Evolutionary conservation across 1,139 yeast genomes (phyloP).

Genomic region (Taiozyma sp.): DNA sequence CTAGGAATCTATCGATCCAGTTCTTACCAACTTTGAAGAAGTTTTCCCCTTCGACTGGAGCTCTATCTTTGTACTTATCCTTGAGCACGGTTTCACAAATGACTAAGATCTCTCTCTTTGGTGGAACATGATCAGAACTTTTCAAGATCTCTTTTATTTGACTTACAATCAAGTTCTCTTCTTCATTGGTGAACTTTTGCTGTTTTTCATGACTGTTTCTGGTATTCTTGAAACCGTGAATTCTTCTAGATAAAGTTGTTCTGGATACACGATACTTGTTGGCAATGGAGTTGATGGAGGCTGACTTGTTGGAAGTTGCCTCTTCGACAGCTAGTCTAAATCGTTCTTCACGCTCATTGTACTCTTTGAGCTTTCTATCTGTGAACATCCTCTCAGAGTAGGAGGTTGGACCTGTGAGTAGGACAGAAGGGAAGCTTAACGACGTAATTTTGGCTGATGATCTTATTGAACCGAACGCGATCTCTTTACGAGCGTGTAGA

Average conservation of each 20-base stretch:
- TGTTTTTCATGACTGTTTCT: slow-evolving; percentile 25
- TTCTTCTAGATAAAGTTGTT: slow-evolving; percentile 23
- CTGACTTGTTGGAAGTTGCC: slow-evolving; percentile 22
- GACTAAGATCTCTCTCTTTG: slow-evolving; percentile 19
- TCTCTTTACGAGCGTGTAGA: neutral
- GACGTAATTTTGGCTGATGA: slow-evolving; percentile 7
- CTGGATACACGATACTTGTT: slow-evolving; percentile 22
- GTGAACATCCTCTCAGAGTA: slow-evolving; percentile 14
- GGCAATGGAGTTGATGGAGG: slow-evolving; percentile 24
- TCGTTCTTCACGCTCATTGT: slow-evolving; percentile 25
- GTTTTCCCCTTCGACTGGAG: slow-evolving; percentile 10
- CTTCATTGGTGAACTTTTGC: slow-evolving; percentile 24
- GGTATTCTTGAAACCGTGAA: slow-evolving; percentile 25
- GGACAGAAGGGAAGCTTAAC: neutral
- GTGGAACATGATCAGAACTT: slow-evolving; percentile 18
- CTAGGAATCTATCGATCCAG: slow-evolving; percentile 25
- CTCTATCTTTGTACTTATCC: slow-evolving; percentile 16
- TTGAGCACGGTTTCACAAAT: slow-evolving; percentile 21
- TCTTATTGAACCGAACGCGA: neutral
- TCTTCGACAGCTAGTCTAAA: slow-evolving; percentile 24
- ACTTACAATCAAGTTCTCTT: slow-evolving; percentile 18
- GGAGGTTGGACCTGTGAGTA: neutral
- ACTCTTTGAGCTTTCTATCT: slow-evolving; percentile 23
- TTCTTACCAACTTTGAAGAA: slow-evolving; percentile 24
- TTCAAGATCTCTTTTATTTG: slow-evolving; percentile 17